Conservation (phyloP, 352 stramenopile genomes). For the Pythium myriotylum region DNA sequence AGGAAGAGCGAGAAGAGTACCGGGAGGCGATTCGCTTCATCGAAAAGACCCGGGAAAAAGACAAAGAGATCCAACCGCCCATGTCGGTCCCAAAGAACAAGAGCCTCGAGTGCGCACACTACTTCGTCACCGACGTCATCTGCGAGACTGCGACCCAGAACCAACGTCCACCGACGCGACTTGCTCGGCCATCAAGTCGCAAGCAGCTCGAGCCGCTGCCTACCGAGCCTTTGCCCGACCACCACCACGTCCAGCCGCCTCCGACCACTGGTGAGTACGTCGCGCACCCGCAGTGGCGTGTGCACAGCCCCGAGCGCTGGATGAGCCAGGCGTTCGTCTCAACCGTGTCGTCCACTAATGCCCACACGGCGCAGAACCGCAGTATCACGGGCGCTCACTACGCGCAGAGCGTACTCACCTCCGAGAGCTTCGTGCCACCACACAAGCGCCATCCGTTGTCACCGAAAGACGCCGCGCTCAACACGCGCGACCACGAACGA, state of each 20-base stretch:
- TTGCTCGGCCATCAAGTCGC: conserved; percentile 4
- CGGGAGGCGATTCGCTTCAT: conserved; percentile 50
- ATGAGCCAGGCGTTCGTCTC: conserved; percentile 49
- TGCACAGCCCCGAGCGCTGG: conserved; percentile 57
- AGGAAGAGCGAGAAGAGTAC: conserved; percentile 45
- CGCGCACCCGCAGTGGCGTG: conserved; percentile 56
- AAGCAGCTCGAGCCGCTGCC: conserved; percentile 6
- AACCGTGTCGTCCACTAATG: conserved; percentile 46
- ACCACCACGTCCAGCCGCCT: conserved; percentile 30
- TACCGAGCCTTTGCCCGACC: neutral
- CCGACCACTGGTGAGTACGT: conserved; percentile 60
- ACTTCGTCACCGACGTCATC: conserved; percentile 59
- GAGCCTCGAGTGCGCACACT: conserved; percentile 57
- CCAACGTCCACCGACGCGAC: neutral
- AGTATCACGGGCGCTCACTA: conserved; percentile 48
- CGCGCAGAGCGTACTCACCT: conserved; percentile 40
- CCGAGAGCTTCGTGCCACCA: conserved; percentile 43
- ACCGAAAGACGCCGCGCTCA: conserved; percentile 19
- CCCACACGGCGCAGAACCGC: conserved; percentile 48
- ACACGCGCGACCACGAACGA: conserved; percentile 43
- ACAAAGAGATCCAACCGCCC: conserved; percentile 71
- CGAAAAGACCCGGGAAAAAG: conserved; percentile 56
- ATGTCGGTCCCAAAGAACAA: conserved; percentile 63
- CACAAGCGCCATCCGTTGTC: conserved; percentile 22
- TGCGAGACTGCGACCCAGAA: conserved; percentile 2